Percentiles rank a stretch among this genome's conserved stretches.
These are phyloP conservation scores for Escovopsis sp. DNA, from an alignment of 2,329 filamentous ascomycete genomes.

Conservation along the genomic window DNA sequence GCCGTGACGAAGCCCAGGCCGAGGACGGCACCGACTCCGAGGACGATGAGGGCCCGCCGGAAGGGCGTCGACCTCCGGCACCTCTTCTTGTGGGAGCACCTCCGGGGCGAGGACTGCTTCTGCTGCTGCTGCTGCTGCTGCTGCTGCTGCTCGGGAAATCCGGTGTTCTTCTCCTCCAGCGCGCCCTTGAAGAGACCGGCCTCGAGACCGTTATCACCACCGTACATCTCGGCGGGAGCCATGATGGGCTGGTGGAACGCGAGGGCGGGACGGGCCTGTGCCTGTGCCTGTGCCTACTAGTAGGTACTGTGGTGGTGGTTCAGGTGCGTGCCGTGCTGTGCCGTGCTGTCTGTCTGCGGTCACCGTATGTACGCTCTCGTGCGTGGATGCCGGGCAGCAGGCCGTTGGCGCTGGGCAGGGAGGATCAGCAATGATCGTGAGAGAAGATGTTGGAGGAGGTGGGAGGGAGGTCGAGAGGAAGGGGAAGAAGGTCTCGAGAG, in stretches of 20 bases:
- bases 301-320: too few species aligned
- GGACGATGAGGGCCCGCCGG: constrained; percentile 5
- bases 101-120: not conserved
- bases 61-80: constrained; percentile 9
- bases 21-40: constrained; percentile 14
- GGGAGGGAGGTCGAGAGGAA: not conserved
- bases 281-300: too few species aligned
- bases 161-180: constrained; percentile 11
- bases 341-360: too few species aligned
- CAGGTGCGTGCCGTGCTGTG: not conserved
- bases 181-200: constrained; percentile 11
- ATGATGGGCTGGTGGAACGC: constrained; percentile 4
- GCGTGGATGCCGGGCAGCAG: too few species aligned
- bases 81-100: not conserved
- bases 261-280: too few species aligned
- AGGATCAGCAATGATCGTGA: too few species aligned
- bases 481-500: not conserved
- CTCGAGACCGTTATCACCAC: constrained; percentile 8
- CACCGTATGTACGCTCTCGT: too few species aligned
- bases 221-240: constrained; percentile 6
- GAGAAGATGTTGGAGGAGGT: not conserved
- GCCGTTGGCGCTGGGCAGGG: too few species aligned
- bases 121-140: constrained; percentile 1
- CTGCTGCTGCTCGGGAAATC: constrained; percentile 1
- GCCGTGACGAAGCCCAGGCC: constrained; percentile 12